Evolutionary conservation across 768 basidiomycete species (phyloP), one percentile per base, ranked within the genome.

Genomic region (Trametes elegans): DNA sequence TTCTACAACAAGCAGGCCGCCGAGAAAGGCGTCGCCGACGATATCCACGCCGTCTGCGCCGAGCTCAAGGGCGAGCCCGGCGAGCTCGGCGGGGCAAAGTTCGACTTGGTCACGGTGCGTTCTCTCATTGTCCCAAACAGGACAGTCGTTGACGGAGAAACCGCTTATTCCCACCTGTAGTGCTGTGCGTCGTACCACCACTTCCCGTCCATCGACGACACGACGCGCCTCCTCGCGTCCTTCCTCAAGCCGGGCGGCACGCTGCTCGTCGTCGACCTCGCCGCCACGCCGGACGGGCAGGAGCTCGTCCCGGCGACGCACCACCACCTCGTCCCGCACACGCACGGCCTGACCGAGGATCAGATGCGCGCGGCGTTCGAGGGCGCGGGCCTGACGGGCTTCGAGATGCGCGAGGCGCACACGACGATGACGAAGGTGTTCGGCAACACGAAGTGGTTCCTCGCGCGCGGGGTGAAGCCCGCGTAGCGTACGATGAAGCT

Each of bases 41-140:
- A 88, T 63, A 87, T 90, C 84, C 74, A 74, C 9, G 85, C 85
- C 1, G 66, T 88, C 27, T 78, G 82, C 55, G 68, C 66, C 0
- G 78, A 79, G 36, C 73, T 83, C 29, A 76, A 78, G 57, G 78
- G 78, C 6, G 66, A 75, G 76, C 75, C 74, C 23, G 72, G 68
- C 2, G 79, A 82, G 59, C 72, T 87, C 7, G 74, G 74, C 13
- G 80, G 76, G 4, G 66, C 68, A 48, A 78, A 75, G 49, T 92
- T 90, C 59, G 88, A 93, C 65, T 76, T 88, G 35, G 72, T 88
- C 53, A 78, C 85, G 6, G 90, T 91, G 64, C 63, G 87, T 71
- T 24, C 14, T 32, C 14, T 13, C 13, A 26, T 35, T 2, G 56
- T 10, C 13, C 9, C 14, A 38, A 6, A 35, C 43, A n/a, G 6